phyloP scores from a whole-genome alignment of 768 basidiomycete species.

The Calocybe gangraenosa region DNA sequence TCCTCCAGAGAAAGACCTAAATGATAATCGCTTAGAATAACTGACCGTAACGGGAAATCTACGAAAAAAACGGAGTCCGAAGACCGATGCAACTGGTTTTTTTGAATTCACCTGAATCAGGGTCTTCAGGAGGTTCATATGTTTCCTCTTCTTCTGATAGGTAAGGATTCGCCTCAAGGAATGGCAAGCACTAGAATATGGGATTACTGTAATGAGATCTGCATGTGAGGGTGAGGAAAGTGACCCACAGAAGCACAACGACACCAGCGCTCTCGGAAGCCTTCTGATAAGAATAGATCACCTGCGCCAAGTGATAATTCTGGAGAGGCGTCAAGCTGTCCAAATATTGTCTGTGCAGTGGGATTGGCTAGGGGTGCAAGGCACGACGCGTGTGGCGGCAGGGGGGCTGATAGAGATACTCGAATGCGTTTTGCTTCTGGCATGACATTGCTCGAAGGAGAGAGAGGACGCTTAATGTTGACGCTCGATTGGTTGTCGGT shows the following conservation, averaged over 20 bases:
- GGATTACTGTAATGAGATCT: slow-evolving; percentile 3
- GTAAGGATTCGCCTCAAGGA: slow-evolving; percentile 50
- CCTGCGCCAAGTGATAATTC: slow-evolving; percentile 47
- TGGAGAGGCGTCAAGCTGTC: slow-evolving; percentile 18
- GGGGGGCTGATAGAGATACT: slow-evolving; percentile 16
- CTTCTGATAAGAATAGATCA: slow-evolving; percentile 72
- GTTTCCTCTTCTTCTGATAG: slow-evolving; percentile 77
- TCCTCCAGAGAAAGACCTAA: slow-evolving; percentile 77
- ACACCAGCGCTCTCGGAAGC: slow-evolving; percentile 80
- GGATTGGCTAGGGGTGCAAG: slow-evolving; percentile 50
- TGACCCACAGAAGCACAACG: slow-evolving; percentile 53
- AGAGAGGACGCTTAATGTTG: slow-evolving; percentile 50
- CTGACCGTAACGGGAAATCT: slow-evolving; percentile 6
- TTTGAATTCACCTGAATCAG: slow-evolving; percentile 64
- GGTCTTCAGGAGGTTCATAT: slow-evolving; percentile 83
- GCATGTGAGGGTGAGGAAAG: slow-evolving; percentile 3
- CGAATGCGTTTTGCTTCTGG: slow-evolving; percentile 36
- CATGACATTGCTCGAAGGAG: slow-evolving; percentile 30
- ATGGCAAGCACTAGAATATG: slow-evolving; percentile 52
- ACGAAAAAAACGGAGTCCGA: slow-evolving; percentile 12
- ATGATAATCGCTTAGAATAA: slow-evolving; percentile 8
- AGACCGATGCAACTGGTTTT: slow-evolving; percentile 2
- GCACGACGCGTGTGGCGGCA: slow-evolving; percentile 32
- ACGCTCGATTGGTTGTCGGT: slow-evolving; percentile 16
- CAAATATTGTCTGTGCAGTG: slow-evolving; percentile 42